Evolutionary conservation across 768 basidiomycete species (phyloP).

Genomic region (Boletellus ananiceps): DNA sequence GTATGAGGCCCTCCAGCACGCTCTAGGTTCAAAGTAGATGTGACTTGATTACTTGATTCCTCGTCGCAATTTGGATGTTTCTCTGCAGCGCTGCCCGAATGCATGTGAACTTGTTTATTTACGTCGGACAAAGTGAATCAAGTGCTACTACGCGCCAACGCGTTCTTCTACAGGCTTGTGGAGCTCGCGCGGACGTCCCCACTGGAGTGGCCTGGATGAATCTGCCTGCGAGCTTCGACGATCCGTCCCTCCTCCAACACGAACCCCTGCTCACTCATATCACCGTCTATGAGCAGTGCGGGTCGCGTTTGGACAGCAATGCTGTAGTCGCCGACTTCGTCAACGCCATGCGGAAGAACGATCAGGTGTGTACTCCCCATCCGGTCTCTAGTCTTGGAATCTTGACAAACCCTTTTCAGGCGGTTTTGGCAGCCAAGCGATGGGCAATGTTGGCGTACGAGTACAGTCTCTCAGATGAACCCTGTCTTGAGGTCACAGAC

Average conservation of each 20-base stretch:
- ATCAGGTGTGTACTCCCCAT: constrained; percentile 12
- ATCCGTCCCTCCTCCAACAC: constrained; percentile 18
- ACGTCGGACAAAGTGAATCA: too few species aligned
- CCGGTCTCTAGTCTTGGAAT: neutral
- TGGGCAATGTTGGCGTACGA: constrained; percentile 17
- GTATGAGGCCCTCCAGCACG: constrained; percentile 91
- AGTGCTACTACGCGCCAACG: neutral
- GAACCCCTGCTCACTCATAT: constrained; percentile 17
- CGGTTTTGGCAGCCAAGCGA: constrained; percentile 3
- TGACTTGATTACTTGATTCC: constrained; percentile 2
- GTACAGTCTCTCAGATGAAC: neutral
- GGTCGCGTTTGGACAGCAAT: neutral
- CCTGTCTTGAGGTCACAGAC: constrained; percentile 4
- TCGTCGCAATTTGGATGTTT: constrained; percentile 12
- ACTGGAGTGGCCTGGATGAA: constrained; percentile 1
- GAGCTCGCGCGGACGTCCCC: too few species aligned
- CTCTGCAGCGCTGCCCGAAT: neutral
- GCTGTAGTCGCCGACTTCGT: constrained; percentile 2
- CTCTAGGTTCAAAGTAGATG: constrained; percentile 51
- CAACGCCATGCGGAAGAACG: constrained; percentile 7
- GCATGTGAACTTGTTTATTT: too few species aligned
- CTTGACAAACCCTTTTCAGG: constrained; percentile 7
- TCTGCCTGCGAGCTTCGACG: constrained; percentile 11
- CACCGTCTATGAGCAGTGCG: neutral
- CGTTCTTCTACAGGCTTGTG: neutral